Percentiles rank a stretch among this genome's conserved stretches.
Evolutionary conservation across 345 rosid genomes (phyloP).

Genomic region (Salix koriyanagi): DNA sequence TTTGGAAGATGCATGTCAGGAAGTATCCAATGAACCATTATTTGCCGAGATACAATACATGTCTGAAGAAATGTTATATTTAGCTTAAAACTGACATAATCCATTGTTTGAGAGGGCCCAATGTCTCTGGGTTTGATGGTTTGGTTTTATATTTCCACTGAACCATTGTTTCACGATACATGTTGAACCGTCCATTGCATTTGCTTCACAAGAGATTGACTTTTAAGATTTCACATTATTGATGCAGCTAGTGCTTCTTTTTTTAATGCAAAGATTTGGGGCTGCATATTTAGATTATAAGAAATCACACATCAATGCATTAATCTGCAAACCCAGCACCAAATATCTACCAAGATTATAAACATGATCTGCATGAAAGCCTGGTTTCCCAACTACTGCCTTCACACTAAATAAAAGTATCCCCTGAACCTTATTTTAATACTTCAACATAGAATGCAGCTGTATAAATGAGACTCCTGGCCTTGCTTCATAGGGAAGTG

Average conservation of each 20-base stretch:
- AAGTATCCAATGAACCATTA: slow-evolving; percentile 2
- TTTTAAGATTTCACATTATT: background rate
- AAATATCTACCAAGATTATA: slow-evolving; percentile 40
- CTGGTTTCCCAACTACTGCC: slow-evolving; percentile 46
- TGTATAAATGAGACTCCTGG: slow-evolving; percentile 26
- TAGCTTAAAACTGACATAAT: background rate
- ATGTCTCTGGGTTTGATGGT: background rate
- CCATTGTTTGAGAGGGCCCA: background rate
- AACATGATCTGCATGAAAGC: slow-evolving; percentile 27
- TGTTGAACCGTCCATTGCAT: background rate
- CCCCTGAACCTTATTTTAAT: background rate
- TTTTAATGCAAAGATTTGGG: background rate
- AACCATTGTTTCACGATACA: too few species aligned
- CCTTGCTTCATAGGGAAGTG: slow-evolving; percentile 14
- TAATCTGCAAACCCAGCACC: slow-evolving; percentile 30
- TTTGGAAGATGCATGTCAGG: slow-evolving; percentile 6
- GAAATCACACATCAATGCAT: background rate
- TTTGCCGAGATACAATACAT: background rate
- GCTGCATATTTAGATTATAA: background rate
- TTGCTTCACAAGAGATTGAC: background rate
- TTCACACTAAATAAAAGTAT: background rate
- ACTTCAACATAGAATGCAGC: background rate
- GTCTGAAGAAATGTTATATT: background rate
- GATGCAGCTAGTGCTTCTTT: too few species aligned
- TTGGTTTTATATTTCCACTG: background rate